Base-by-base conservation (phyloP, 768 basidiomycete species). In the Leccinum imitatum region DNA sequence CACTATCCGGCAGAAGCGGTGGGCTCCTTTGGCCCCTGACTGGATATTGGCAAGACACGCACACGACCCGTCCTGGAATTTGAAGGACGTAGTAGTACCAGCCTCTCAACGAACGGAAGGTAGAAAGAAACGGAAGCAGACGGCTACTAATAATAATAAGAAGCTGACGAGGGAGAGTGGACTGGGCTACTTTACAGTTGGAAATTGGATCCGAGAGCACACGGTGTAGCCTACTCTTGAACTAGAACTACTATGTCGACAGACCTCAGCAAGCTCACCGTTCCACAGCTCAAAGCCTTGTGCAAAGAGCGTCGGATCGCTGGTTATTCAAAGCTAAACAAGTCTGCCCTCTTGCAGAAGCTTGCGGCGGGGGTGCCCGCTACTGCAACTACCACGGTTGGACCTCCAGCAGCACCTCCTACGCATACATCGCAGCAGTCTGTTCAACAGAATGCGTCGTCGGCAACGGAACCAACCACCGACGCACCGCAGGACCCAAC, bases 261-360 rank as follows among this genome's bases (percentile, higher is more conserved):
- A 33, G 67, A 69, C 52, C 63, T 73, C 57, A 33, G 30, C 57
- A 81, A 75, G 54, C 69, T 87, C 2, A 87, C 84, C 8, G 84
- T 89, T 10, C 70, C 84, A 19, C 85, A 87, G 63, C 79, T 92
- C 19, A 90, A 84, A 67, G 79, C 79, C 4, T 59, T 90, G 14
- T 91, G 88, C 72, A 91, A 87, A 68, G 87, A 86, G 54, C 79
- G 73, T 57, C 75, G 79, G 21, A 74, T 91, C 25, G 67, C 76
- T 47, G 87, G 86, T 0, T 91, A 89, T 68, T 88, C 87, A 10
- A 91, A 87, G 68, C 80, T 89, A 19, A 69, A 72, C 44, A 90
- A 90, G 70, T 73, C 76, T 54, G 81, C 76, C 1, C 77, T 91
- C 39, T 71, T 91, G 30, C 76, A 78, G 60, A 87, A 80, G 67